Percentiles rank a stretch among this genome's conserved stretches.
Evolutionary conservation across 345 rosid genomes (phyloP).

Genomic region (Sisymbrium altissimum): DNA sequence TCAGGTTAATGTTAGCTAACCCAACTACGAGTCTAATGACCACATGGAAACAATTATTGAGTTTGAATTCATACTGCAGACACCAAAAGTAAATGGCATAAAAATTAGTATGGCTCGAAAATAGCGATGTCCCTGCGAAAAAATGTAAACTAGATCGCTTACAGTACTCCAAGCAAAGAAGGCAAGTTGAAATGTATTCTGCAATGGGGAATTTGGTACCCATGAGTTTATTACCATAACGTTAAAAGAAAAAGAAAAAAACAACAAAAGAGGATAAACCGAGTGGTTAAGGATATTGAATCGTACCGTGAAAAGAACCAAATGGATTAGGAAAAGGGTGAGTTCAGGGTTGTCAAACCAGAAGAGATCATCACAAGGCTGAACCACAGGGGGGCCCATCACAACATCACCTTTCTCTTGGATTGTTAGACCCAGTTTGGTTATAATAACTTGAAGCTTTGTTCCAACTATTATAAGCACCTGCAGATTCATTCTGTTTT

Average conservation of each 20-base stretch:
- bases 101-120: not conserved
- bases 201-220: constrained; percentile 16
- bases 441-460: constrained; percentile 82
- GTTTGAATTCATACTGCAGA: constrained; percentile 56
- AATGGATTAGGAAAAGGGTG: constrained; percentile 74
- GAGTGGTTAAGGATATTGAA: not conserved
- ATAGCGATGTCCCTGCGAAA: not conserved
- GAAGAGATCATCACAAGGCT: constrained; percentile 91
- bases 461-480: constrained; percentile 64
- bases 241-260: not conserved
- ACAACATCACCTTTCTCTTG: constrained; percentile 86
- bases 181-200: constrained; percentile 89
- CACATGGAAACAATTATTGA: constrained; percentile 62
- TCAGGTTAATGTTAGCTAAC: constrained; percentile 37
- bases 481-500: constrained; percentile 38
- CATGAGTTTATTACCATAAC: not conserved
- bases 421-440: constrained; percentile 71
- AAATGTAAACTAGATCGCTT: constrained; percentile 25
- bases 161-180: constrained; percentile 92
- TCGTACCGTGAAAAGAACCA: constrained; percentile 82
- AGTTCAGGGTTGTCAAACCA: constrained; percentile 79
- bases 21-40: constrained; percentile 67
- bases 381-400: constrained; percentile 84
- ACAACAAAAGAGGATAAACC: not conserved
- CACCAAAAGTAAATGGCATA: not conserved